Evolutionary conservation across 139 green algal genomes (phyloP).

Genomic region (Coccomyxa sp.): DNA sequence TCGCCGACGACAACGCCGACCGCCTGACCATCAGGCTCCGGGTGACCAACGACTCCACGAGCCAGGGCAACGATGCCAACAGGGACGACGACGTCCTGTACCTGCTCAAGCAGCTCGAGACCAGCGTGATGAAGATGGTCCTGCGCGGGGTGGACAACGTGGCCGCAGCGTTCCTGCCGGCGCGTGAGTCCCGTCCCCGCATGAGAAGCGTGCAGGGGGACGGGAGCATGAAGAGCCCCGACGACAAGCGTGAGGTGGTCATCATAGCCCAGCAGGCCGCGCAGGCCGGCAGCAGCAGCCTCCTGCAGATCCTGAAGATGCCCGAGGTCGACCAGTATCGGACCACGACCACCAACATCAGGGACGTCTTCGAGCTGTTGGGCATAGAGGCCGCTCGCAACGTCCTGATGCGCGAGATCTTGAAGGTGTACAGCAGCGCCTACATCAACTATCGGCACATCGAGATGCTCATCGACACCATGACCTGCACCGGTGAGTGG

Average conservation of each 20-base stretch:
- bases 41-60: background rate
- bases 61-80: background rate
- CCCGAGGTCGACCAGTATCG: background rate
- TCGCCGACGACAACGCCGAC: background rate
- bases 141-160: background rate
- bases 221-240: background rate
- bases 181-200: background rate
- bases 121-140: background rate
- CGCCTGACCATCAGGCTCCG: background rate
- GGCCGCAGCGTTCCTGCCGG: background rate
- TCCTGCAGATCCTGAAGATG: background rate
- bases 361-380: background rate
- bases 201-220: background rate
- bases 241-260: background rate
- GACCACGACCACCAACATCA: background rate
- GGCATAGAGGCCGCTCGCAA: background rate
- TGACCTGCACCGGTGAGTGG: background rate
- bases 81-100: background rate
- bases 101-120: background rate
- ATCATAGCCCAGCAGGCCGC: background rate
- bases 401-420: background rate
- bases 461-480: background rate
- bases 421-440: background rate
- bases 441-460: conserved; percentile 1
- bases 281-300: background rate